Evolutionary conservation across 495 filamentous ascomycete species (phyloP).

Genomic region (Rusavskia elegans): DNA sequence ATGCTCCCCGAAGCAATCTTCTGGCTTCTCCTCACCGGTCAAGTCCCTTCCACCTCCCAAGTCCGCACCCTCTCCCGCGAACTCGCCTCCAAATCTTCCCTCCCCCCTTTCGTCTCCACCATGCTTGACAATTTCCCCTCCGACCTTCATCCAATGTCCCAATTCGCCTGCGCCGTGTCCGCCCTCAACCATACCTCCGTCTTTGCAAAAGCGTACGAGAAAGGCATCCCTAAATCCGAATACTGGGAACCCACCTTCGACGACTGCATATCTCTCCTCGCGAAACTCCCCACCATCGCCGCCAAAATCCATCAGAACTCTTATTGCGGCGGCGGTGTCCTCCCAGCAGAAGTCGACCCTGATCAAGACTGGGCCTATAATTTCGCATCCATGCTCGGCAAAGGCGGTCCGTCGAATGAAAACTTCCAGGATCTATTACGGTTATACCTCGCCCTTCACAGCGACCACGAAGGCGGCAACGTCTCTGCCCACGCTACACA

Average conservation of each 20-base stretch:
- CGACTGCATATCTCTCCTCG: constrained; percentile 82
- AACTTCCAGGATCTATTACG: constrained; percentile 92
- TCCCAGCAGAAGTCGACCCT: constrained; percentile 62
- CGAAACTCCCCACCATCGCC: constrained; percentile 91
- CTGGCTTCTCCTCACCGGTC: constrained; percentile 90
- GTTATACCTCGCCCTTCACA: constrained; percentile 89
- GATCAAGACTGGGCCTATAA: constrained; percentile 96
- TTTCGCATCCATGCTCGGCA: constrained; percentile 92
- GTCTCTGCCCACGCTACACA: constrained; percentile 96
- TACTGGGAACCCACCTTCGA: constrained; percentile 99
- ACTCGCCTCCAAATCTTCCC: constrained; percentile 67
- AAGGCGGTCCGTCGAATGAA: constrained; percentile 66
- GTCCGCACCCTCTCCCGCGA: constrained; percentile 68
- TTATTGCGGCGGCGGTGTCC: constrained; percentile 57
- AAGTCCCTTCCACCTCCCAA: constrained; percentile 71
- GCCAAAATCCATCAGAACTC: constrained; percentile 93
- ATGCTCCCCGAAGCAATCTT: constrained; percentile 99
- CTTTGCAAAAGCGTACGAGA: constrained; percentile 85
- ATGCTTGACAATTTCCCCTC: constrained; percentile 83
- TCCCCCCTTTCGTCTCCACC: constrained; percentile 73
- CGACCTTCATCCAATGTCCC: constrained; percentile 93
- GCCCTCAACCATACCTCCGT: constrained; percentile 81
- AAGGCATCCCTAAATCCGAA: constrained; percentile 78
- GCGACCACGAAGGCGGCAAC: constrained; percentile 96
- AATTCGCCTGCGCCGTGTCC: constrained; percentile 86